Conservation (phyloP, 768 basidiomycete species). For the Pleurotus pulmonarius region DNA sequence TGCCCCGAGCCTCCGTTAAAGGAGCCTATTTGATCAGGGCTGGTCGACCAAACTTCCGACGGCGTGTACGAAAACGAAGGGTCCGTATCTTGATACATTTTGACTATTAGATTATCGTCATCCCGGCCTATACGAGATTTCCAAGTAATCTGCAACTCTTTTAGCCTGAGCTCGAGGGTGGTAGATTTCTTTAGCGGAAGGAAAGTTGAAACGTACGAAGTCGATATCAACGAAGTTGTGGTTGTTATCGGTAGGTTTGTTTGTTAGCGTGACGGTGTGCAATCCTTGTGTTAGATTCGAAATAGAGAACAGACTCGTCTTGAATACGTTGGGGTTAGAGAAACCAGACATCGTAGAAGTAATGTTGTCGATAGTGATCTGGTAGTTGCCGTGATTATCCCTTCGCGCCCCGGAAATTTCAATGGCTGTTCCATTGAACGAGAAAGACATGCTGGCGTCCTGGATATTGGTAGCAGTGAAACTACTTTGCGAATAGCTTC, state of each 20-base stretch:
- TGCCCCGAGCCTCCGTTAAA: constrained; percentile 42
- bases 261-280: constrained; percentile 24
- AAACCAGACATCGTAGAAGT: constrained; percentile 16
- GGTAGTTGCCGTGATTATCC: constrained; percentile 9
- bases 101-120: not conserved
- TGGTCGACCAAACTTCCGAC: constrained; percentile 28
- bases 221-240: constrained; percentile 8
- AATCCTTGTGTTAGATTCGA: constrained; percentile 20
- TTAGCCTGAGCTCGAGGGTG: not conserved
- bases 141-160: constrained; percentile 6
- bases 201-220: not conserved
- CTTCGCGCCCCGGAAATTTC: constrained; percentile 7
- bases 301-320: constrained; percentile 24
- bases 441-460: constrained; percentile 20
- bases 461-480: constrained; percentile 26
- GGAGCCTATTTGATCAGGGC: constrained; percentile 24
- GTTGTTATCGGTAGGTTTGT: not conserved
- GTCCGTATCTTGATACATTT: constrained; percentile 32
- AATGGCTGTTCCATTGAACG: constrained; percentile 29
- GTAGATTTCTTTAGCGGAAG: not conserved
- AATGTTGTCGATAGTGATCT: constrained; percentile 1
- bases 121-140: constrained; percentile 6
- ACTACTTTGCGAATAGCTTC: constrained; percentile 33
- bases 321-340: constrained; percentile 16
- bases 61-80: constrained; percentile 33